These are phyloP conservation scores for Ustilago cynodontis DNA, from an alignment of 1,284 basidiomycete species.

Conservation along the genomic window DNA sequence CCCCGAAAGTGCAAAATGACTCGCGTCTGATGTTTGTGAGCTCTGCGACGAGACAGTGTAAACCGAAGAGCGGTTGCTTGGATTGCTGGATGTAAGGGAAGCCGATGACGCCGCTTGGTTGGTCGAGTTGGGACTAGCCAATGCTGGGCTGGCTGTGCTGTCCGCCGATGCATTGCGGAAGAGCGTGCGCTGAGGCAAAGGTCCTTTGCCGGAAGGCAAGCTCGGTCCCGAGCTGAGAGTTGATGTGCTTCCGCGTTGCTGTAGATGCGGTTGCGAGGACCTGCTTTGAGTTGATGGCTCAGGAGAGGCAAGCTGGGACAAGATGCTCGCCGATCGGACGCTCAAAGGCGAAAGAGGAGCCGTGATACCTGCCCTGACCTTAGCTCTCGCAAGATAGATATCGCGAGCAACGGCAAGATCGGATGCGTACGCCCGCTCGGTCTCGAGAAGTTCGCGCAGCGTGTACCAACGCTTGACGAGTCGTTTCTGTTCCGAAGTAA, in stretches of 20 bases:
- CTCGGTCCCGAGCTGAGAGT: conserved; percentile 11
- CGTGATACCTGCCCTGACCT: conserved; percentile 60
- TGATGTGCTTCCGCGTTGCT: conserved; percentile 26
- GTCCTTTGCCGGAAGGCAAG: not conserved
- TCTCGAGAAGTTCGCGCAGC: conserved; percentile 77
- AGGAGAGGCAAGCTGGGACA: conserved; percentile 42
- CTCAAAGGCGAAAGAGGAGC: conserved; percentile 42
- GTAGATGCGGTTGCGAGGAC: conserved; percentile 32
- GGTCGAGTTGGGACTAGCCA: conserved; percentile 20
- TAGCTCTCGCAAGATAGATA: conserved; percentile 75
- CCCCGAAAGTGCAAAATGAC: conserved; percentile 27
- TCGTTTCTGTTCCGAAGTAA: conserved; percentile 55
- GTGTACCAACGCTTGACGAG: conserved; percentile 83
- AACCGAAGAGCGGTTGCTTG: conserved; percentile 64
- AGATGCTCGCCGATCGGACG: conserved; percentile 35
- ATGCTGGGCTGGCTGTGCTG: conserved; percentile 14
- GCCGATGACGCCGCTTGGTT: conserved; percentile 29
- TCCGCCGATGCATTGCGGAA: conserved; percentile 49
- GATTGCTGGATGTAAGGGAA: conserved; percentile 50
- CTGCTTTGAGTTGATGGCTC: conserved; percentile 24
- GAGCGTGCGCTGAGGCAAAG: conserved; percentile 25
- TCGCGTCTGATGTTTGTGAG: conserved; percentile 55
- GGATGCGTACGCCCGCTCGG: conserved; percentile 86
- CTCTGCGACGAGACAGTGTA: conserved; percentile 63
- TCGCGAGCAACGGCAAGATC: conserved; percentile 87